phyloP scores from a whole-genome alignment of 1,284 basidiomycete species.

The Vanrija sp. region DNA sequence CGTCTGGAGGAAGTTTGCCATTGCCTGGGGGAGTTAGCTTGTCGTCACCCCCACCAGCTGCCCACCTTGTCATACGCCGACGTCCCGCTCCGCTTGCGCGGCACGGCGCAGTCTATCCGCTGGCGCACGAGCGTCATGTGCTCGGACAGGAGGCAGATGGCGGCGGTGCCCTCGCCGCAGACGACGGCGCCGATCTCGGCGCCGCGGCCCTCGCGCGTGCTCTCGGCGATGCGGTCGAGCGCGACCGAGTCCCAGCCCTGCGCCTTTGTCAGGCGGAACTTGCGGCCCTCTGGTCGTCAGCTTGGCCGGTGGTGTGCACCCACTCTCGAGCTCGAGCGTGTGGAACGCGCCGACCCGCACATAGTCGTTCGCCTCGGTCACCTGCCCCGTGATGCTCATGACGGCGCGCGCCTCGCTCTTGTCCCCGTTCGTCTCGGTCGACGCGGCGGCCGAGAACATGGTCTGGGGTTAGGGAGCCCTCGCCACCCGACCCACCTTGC shows the following conservation, averaged over 20 bases:
- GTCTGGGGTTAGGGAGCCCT: slow-evolving; percentile 27
- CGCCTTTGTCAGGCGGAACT: slow-evolving; percentile 78
- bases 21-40: slow-evolving; percentile 50
- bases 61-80: slow-evolving; percentile 74
- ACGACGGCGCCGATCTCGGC: slow-evolving; percentile 97
- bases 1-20: slow-evolving; percentile 74
- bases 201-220: slow-evolving; percentile 83
- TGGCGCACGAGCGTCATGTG: slow-evolving; percentile 95
- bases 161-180: slow-evolving; percentile 89
- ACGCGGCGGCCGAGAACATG: slow-evolving; percentile 64
- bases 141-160: slow-evolving; percentile 89
- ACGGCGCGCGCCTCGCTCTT: slow-evolving; percentile 55
- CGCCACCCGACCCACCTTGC: slow-evolving; percentile 47
- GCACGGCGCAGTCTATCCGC: slow-evolving; percentile 83
- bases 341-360: slow-evolving; percentile 95
- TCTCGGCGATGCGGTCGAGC: slow-evolving; percentile 74
- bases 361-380: slow-evolving; percentile 83
- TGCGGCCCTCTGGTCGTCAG: background rate
- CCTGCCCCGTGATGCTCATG: slow-evolving; percentile 82
- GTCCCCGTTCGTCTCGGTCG: slow-evolving; percentile 50
- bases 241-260: slow-evolving; percentile 89
- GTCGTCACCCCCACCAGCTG: background rate
- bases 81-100: slow-evolving; percentile 80
- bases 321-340: slow-evolving; percentile 82
- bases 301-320: background rate